A percentile compares a stretch with the other conserved stretches of the same genome.
phyloP scores from a whole-genome alignment of 108 stramenopile genomes.

The Nannochloropsis granulata region DNA sequence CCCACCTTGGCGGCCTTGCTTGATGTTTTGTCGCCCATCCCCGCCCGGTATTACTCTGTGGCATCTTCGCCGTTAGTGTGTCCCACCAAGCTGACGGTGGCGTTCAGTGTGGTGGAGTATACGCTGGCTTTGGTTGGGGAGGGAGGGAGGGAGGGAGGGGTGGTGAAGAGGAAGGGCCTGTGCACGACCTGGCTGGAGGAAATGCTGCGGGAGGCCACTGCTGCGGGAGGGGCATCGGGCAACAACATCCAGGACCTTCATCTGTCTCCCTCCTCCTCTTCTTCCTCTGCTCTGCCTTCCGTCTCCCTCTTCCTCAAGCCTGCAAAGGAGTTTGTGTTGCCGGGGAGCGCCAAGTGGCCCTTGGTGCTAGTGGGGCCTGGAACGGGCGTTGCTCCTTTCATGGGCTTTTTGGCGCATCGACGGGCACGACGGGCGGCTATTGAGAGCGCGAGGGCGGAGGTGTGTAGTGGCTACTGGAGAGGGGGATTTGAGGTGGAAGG shows the following conservation, averaged over 20 bases:
- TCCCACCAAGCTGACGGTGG: background rate
- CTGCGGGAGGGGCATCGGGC: background rate
- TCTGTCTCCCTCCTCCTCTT: background rate
- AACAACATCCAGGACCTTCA: background rate
- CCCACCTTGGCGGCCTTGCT: constrained; percentile 14
- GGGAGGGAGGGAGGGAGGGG: background rate
- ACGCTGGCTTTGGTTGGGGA: background rate
- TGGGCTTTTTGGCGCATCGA: constrained; percentile 32
- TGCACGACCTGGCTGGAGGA: constrained; percentile 33
- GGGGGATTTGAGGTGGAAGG: constrained; percentile 26
- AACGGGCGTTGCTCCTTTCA: constrained; percentile 34
- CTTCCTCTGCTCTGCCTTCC: background rate
- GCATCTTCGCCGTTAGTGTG: constrained; percentile 12
- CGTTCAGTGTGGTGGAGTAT: constrained; percentile 11
- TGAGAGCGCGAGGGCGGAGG: constrained; percentile 10
- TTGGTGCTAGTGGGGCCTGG: constrained; percentile 32
- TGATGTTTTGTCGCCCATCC: constrained; percentile 22
- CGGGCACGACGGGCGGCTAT: constrained; percentile 3
- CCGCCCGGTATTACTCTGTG: constrained; percentile 27
- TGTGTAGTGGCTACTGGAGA: constrained; percentile 30
- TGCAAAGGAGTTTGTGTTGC: constrained; percentile 32
- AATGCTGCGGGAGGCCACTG: constrained; percentile 13
- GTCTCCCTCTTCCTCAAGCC: constrained; percentile 30
- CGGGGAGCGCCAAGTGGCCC: constrained; percentile 28
- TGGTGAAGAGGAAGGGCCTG: background rate